Evolutionary conservation across 1,139 yeast genomes (phyloP).

Genomic region (Geotrichum bryndzae): DNA sequence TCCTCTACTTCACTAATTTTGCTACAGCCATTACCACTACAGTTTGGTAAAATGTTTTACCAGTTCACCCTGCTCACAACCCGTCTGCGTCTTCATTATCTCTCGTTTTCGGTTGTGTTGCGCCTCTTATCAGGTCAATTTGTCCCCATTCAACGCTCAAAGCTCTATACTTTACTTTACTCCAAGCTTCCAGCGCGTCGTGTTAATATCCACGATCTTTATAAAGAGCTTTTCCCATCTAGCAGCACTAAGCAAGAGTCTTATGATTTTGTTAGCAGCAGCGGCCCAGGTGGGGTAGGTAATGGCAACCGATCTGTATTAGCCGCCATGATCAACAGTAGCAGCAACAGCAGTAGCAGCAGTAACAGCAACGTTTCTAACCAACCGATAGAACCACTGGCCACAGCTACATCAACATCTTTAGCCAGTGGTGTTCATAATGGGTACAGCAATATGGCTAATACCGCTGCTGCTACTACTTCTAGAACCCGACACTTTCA

Average conservation of each 20-base stretch:
- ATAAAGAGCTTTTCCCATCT: conserved; percentile 19
- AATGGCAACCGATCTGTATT: neutral
- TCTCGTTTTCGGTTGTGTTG: conserved; percentile 39
- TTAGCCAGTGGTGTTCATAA: neutral
- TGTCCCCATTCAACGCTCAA: conserved; percentile 43
- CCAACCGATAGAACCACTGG: neutral
- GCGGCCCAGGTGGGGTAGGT: neutral
- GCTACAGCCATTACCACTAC: conserved; percentile 44
- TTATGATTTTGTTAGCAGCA: neutral
- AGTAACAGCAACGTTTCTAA: neutral
- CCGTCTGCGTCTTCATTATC: conserved; percentile 40
- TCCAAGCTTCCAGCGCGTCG: conserved; percentile 42
- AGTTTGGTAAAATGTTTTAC: conserved; percentile 41
- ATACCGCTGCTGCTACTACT: neutral
- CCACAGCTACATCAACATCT: neutral
- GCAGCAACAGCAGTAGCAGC: neutral
- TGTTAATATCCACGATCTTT: conserved; percentile 21
- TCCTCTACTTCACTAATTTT: conserved; percentile 22
- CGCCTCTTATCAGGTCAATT: conserved; percentile 43
- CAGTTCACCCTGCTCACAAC: conserved; percentile 43
- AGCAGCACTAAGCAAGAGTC: neutral
- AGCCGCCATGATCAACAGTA: neutral
- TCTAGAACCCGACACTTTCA: neutral
- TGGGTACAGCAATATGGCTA: neutral
- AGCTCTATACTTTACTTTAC: conserved; percentile 45